A percentile compares a stretch with the other conserved stretches of the same genome.
phyloP scores from a whole-genome alignment of 257 asterid genomes.

The Nicotiana attenuata region DNA sequence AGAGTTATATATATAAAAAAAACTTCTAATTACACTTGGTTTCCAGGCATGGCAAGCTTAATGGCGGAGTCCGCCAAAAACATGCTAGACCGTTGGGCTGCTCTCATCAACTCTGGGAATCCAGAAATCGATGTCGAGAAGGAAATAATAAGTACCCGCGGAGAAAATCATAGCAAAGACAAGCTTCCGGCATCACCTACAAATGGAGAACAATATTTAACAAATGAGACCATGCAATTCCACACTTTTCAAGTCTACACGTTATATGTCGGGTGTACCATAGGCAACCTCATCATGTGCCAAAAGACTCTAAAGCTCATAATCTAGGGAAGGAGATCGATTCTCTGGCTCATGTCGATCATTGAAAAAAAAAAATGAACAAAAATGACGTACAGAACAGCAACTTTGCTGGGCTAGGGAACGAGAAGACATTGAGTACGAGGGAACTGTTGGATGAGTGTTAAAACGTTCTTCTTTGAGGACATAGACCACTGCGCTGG shows the following conservation, averaged over 20 bases:
- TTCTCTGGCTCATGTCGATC: constrained; percentile 37
- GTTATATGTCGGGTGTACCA: constrained; percentile 82
- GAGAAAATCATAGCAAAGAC: constrained; percentile 83
- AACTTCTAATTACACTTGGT: background rate
- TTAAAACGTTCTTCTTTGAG: constrained; percentile 85
- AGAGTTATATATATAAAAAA: too few relatives aligned
- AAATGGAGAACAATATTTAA: constrained; percentile 48
- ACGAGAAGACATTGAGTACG: constrained; percentile 38
- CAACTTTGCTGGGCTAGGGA: constrained; percentile 45
- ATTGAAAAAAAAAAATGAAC: constrained; percentile 21
- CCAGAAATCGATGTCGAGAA: constrained; percentile 63
- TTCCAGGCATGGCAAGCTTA: constrained; percentile 61
- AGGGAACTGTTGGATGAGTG: constrained; percentile 81
- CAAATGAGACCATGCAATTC: constrained; percentile 66
- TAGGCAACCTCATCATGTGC: constrained; percentile 46
- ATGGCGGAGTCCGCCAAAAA: constrained; percentile 63
- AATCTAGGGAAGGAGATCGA: constrained; percentile 65
- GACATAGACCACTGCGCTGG: constrained; percentile 82
- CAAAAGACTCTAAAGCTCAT: constrained; percentile 41
- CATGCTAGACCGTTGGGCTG: constrained; percentile 67
- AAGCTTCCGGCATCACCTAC: constrained; percentile 60
- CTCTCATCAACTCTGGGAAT: constrained; percentile 34
- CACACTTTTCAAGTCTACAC: constrained; percentile 64
- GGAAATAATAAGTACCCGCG: constrained; percentile 61
- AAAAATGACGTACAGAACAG: constrained; percentile 2